Evolutionary conservation across 768 basidiomycete genomes (phyloP).

Genomic region (Leccinellum luteum): DNA sequence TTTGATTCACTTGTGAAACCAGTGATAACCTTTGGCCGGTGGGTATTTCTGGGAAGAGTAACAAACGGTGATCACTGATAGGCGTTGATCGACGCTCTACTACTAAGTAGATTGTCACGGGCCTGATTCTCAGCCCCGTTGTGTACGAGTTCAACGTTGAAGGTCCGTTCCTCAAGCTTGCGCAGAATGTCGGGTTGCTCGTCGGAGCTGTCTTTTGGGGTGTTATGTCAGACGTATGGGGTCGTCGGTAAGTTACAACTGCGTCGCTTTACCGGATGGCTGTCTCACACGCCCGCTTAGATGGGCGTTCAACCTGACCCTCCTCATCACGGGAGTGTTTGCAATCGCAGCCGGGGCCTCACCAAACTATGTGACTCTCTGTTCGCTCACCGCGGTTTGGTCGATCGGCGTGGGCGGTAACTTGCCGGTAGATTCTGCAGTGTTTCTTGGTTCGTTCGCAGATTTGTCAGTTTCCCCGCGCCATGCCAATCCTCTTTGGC

Average conservation of each 20-base stretch:
- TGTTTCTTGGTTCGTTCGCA: conserved; percentile 60
- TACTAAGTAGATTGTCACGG: conserved; percentile 55
- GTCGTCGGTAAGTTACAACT: conserved; percentile 45
- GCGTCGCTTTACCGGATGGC: neutral
- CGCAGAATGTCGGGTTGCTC: conserved; percentile 69
- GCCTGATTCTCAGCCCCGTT: conserved; percentile 62
- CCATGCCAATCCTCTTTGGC: neutral
- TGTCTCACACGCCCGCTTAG: conserved; percentile 31
- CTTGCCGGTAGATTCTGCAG: conserved; percentile 70
- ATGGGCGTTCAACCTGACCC: conserved; percentile 67
- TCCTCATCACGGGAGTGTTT: conserved; percentile 66
- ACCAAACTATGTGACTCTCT: conserved; percentile 48
- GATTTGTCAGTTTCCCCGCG: neutral
- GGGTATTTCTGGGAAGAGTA: conserved; percentile 18
- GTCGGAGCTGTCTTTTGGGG: conserved; percentile 72
- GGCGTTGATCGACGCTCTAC: neutral
- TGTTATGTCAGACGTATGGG: conserved; percentile 68
- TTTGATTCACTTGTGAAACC: conserved; percentile 22
- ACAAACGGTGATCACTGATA: neutral
- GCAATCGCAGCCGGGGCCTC: conserved; percentile 62
- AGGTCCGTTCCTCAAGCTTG: conserved; percentile 63
- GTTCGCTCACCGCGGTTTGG: conserved; percentile 53
- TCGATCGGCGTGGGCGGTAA: conserved; percentile 74
- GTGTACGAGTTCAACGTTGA: conserved; percentile 62
- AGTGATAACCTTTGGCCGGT: conserved; percentile 75